Percentiles rank a stretch among this genome's conserved stretches.
phyloP scores from a whole-genome alignment of 345 rosid species.

The Camelina hispida region DNA sequence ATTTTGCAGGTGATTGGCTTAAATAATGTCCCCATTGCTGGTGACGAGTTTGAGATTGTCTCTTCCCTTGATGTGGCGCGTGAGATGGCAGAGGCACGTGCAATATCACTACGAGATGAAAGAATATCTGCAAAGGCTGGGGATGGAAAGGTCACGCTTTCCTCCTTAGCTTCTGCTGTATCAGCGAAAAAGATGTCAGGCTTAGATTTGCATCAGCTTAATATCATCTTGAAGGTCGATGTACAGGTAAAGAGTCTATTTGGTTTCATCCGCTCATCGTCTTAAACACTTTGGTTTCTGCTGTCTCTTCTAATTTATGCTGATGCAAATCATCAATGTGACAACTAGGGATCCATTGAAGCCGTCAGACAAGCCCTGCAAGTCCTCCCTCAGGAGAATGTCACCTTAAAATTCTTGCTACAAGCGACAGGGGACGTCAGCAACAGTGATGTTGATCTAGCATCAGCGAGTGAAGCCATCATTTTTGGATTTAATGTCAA shows the following conservation, averaged over 20 bases:
- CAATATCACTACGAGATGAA: constrained; percentile 68
- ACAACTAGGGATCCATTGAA: constrained; percentile 89
- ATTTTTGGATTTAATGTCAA: constrained; percentile 88
- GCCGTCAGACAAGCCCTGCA: constrained; percentile 94
- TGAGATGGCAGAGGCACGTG: constrained; percentile 80
- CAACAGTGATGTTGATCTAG: constrained; percentile 92
- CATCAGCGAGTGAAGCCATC: constrained; percentile 84
- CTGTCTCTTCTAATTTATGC: background rate
- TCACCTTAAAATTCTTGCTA: constrained; percentile 86
- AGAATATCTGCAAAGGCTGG: constrained; percentile 93
- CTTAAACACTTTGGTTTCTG: constrained; percentile 22
- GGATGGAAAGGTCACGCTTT: constrained; percentile 94
- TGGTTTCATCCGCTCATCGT: constrained; percentile 1
- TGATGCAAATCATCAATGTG: constrained; percentile 36
- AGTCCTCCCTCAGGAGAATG: constrained; percentile 89
- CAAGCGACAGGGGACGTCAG: constrained; percentile 93
- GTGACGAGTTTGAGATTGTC: constrained; percentile 92
- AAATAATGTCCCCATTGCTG: constrained; percentile 83
- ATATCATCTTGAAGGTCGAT: constrained; percentile 91
- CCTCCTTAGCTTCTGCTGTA: constrained; percentile 92
- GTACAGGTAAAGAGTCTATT: constrained; percentile 67
- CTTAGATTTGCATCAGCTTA: constrained; percentile 92
- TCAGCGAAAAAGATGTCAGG: constrained; percentile 85
- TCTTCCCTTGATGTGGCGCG: constrained; percentile 87
- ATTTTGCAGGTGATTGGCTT: constrained; percentile 81